Conservation (phyloP, 1,284 basidiomycete species). For the Sphaerobolus stellatus region DNA sequence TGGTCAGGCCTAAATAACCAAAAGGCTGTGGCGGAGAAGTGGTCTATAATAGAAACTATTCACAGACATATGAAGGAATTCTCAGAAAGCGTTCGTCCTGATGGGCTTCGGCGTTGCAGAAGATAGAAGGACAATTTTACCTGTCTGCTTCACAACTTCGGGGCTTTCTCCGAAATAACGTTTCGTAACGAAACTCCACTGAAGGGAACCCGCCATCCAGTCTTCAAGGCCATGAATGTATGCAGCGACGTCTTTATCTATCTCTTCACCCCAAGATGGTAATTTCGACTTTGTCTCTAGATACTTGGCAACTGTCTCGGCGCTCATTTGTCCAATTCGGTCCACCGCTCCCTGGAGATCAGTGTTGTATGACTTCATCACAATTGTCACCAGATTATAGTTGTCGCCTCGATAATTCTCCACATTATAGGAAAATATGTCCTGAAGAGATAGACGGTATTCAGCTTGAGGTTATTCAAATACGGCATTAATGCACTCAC, state of each 20-base stretch:
- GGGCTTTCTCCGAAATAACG: conserved; percentile 46
- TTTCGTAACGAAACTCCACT: conserved; percentile 43
- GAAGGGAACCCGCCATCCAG: conserved; percentile 40
- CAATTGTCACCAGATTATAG: conserved; percentile 34
- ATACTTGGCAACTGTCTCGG: conserved; percentile 26
- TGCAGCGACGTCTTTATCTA: conserved; percentile 28
- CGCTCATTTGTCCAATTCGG: conserved; percentile 29
- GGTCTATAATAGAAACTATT: no score
- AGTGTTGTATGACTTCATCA: conserved; percentile 26
- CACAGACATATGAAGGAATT: no score
- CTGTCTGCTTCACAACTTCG: no score
- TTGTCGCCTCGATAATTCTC: conserved; percentile 44
- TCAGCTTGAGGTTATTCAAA: neutral
- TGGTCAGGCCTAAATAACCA: no score
- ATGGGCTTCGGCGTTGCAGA: no score
- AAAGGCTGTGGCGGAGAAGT: no score
- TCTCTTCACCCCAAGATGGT: conserved; percentile 24
- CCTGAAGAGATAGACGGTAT: conserved; percentile 24
- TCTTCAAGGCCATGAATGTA: conserved; percentile 33
- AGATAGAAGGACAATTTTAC: no score
- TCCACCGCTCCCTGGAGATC: conserved; percentile 31
- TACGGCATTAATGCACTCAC: neutral
- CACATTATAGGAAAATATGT: conserved; percentile 45
- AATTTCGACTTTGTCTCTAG: conserved; percentile 21
- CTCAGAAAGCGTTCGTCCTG: no score